These are phyloP conservation scores for Nakazawaea ernobii DNA, from an alignment of 805 yeast genomes.

Conservation along the genomic window DNA sequence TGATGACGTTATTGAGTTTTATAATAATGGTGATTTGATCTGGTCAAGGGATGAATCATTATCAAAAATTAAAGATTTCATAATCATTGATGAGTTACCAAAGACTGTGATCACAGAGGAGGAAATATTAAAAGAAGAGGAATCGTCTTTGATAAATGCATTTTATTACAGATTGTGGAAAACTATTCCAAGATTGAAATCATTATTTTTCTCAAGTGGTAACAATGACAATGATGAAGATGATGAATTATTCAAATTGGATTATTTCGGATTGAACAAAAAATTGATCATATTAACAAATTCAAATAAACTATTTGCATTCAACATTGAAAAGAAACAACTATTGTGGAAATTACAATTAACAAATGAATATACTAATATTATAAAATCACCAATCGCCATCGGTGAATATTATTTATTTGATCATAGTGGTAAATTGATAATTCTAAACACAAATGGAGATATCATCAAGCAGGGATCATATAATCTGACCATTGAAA, in stretches of 20 bases:
- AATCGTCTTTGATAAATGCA: slow-evolving; percentile 22
- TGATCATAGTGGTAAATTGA: slow-evolving; percentile 4
- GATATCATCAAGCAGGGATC: not conserved
- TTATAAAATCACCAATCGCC: slow-evolving; percentile 25
- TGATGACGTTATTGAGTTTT: slow-evolving; percentile 15
- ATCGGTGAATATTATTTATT: slow-evolving; percentile 19
- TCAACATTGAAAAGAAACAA: slow-evolving; percentile 31
- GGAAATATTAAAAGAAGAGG: slow-evolving; percentile 26
- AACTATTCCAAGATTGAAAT: slow-evolving; percentile 18
- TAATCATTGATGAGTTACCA: slow-evolving; percentile 21
- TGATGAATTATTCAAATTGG: slow-evolving; percentile 9
- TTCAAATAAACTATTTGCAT: slow-evolving; percentile 35
- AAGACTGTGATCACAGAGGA: slow-evolving; percentile 19
- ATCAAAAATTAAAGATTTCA: slow-evolving; percentile 29
- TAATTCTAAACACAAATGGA: slow-evolving; percentile 11
- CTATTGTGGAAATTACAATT: not conserved
- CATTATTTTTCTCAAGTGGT: slow-evolving; percentile 11
- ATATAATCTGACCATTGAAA: not conserved
- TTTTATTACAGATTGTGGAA: slow-evolving; percentile 25
- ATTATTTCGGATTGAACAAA: slow-evolving; percentile 42
- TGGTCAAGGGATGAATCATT: slow-evolving; percentile 44
- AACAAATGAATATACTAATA: not conserved
- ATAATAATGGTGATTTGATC: slow-evolving; percentile 17
- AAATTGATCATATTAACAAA: slow-evolving; percentile 34
- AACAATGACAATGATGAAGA: slow-evolving; percentile 17